Percentiles rank a stretch among this genome's conserved stretches.
Conservation (phyloP, 202 grass and related monocot species). For the Thinopyrum obtusiflorum region DNA sequence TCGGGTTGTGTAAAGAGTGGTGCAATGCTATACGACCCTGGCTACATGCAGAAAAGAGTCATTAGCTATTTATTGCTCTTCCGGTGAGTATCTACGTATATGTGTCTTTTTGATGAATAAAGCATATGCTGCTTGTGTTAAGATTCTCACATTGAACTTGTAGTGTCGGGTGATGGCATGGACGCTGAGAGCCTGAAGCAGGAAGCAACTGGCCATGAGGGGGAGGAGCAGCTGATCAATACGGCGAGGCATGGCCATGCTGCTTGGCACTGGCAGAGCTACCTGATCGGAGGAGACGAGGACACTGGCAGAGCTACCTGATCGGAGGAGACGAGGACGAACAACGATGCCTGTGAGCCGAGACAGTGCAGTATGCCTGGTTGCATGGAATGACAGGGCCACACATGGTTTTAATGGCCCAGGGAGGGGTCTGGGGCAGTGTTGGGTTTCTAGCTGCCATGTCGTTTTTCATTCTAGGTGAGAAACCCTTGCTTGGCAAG, state of each 20-base stretch:
- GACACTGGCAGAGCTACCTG: neutral
- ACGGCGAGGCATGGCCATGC: neutral
- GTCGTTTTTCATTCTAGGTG: constrained; percentile 83
- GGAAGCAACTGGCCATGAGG: constrained; percentile 17
- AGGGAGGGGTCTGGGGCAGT: neutral
- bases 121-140: neutral
- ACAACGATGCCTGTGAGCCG: neutral
- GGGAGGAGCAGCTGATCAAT: constrained; percentile 12
- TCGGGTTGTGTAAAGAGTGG: neutral
- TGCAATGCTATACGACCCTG: neutral
- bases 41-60: neutral
- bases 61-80: neutral
- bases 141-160: constrained; percentile 65
- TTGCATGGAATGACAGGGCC: constrained; percentile 27
- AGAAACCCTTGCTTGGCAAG: constrained; percentile 58
- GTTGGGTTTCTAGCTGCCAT: constrained; percentile 55
- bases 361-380: neutral
- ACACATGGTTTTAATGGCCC: constrained; percentile 46
- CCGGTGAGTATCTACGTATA: neutral
- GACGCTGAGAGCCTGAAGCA: constrained; percentile 26
- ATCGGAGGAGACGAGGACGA: neutral
- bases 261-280: neutral
- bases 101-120: neutral
- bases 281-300: neutral
- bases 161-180: constrained; percentile 55